Percentiles rank a stretch among this genome's conserved stretches.
phyloP scores from a whole-genome alignment of 1,139 yeast genomes.

The Taphrina pruni region DNA sequence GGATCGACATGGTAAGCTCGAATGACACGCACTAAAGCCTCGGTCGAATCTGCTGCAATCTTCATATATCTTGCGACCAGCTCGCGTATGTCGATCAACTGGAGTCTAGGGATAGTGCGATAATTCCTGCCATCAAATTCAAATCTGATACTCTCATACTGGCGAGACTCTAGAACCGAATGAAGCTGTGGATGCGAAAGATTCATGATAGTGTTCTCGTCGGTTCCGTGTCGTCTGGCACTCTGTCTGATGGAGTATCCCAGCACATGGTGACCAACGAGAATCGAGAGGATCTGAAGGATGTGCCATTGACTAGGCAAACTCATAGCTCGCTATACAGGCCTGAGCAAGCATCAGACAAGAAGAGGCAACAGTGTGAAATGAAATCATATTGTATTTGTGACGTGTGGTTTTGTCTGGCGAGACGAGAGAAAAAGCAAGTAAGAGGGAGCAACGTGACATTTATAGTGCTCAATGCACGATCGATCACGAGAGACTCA shows the following conservation, averaged over 20 bases:
- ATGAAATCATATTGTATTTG: neutral
- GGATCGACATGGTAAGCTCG: neutral
- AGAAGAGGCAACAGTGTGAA: no score
- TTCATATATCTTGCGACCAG: neutral
- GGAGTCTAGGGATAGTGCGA: neutral
- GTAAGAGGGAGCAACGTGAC: neutral
- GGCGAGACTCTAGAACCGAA: neutral
- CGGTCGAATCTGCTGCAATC: constrained; percentile 4
- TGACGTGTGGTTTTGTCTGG: neutral
- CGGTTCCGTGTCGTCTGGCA: neutral
- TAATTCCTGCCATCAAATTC: neutral
- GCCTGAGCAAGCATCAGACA: no score
- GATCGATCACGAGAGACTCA: no score
- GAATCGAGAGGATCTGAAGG: neutral
- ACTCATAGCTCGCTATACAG: neutral
- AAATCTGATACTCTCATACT: neutral
- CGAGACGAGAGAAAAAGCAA: neutral
- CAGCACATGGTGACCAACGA: constrained; percentile 2
- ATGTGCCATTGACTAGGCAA: neutral
- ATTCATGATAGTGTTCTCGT: neutral
- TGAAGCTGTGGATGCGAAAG: neutral
- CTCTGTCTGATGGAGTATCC: neutral
- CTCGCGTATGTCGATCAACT: neutral
- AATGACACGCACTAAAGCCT: neutral
- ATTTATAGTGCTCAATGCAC: no score